Conservation (phyloP, 768 basidiomycete species). For the Naganishia kalamii region DNA sequence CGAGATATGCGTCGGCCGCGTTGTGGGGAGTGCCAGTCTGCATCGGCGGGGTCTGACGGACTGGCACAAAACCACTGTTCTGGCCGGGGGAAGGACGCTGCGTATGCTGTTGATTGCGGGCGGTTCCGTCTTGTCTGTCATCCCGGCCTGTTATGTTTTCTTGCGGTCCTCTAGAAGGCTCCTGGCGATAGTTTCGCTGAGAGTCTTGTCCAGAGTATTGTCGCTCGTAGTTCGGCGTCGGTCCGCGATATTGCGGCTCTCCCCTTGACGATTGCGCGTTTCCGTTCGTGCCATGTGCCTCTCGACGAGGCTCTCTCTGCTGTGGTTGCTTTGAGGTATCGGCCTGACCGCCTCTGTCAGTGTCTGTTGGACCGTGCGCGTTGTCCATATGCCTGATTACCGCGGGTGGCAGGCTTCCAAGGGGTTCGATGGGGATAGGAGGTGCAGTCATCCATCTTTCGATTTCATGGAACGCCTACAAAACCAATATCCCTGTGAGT, state of each 20-base stretch:
- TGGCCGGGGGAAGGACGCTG: background rate
- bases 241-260: no score
- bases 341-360: background rate
- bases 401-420: slow-evolving; percentile 30
- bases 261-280: no score
- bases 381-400: slow-evolving; percentile 15
- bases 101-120: background rate
- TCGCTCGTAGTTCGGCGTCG: no score
- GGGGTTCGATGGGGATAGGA: slow-evolving; percentile 43
- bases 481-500: background rate
- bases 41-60: background rate
- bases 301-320: no score
- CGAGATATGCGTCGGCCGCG: slow-evolving; percentile 44
- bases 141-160: no score
- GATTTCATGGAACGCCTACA: slow-evolving; percentile 44
- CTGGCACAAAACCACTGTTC: background rate
- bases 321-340: background rate
- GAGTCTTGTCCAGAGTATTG: no score
- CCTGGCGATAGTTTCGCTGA: no score
- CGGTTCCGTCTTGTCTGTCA: background rate
- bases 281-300: no score
- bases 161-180: no score
- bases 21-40: slow-evolving; percentile 12
- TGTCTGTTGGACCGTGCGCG: background rate
- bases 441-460: slow-evolving; percentile 43